Evolutionary conservation across 2,329 filamentous ascomycete genomes (phyloP), one percentile per base, ranked within the genome.

Genomic region (Scedosporium apiospermum): DNA sequence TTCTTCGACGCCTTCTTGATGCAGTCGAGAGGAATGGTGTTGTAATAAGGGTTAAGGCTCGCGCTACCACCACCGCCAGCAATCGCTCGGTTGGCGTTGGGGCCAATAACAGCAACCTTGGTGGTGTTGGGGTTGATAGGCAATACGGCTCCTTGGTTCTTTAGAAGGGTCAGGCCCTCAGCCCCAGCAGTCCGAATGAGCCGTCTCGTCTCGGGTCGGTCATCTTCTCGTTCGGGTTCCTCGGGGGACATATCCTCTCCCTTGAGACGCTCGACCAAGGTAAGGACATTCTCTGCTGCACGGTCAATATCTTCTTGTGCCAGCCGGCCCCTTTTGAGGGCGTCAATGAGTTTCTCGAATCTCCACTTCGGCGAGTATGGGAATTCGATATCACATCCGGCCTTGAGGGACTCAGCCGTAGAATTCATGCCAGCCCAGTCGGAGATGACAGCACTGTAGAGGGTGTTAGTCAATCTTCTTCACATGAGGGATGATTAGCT

Each of bases 11-110:
- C 76, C 30, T 77, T 76, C 46, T 76, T 79, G 64, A 88, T 87
- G 67, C 85, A 87, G 55, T 87, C 84, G 3, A 86, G 78, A 0
- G 87, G 87, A 9, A 86, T 77, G 1, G 84, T 86, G 66, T 78
- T 85, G 71, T 89, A 89, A 71, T 89, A 88, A 0, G 87, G 85
- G 69, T 88, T 88, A 58, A 89, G 74, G 65, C 83, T 87, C 18
- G 87, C 86, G 68, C 86, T 88, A 59, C 87, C 86, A 49, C 86
- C 86, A 59, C 87, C 86, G 16, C 83, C 84, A n/a, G 84, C 85
- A 65, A 89, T 87, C 0, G 86, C 82, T 62, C 85, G 77, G 69
- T 88, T 87, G 21, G 85, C 85, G 65, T 89, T 88, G 1, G 86
- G 86, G 0, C 86, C 86, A 60, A 89, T 88, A 64, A 88, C 79